phyloP scores from a whole-genome alignment of 2,329 filamentous ascomycete species.

The Sporothrix brasiliensis region DNA sequence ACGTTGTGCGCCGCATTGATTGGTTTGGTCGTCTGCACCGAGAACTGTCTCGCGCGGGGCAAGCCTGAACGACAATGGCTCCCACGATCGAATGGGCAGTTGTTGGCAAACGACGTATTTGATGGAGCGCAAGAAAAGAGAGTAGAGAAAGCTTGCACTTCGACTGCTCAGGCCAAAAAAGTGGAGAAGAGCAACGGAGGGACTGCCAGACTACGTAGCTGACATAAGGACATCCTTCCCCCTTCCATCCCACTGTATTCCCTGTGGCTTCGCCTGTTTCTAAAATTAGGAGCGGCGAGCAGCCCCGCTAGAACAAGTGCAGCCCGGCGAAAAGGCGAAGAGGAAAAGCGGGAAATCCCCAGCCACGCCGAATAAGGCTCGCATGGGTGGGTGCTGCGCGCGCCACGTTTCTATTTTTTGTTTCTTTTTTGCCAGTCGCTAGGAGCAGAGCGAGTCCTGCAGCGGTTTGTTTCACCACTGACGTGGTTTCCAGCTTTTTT shows the following conservation, averaged over 20 bases:
- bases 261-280: conserved; percentile 13
- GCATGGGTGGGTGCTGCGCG: conserved; percentile 12
- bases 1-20: background rate
- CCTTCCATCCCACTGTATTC: background rate
- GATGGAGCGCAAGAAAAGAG: background rate
- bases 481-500: conserved; percentile 21
- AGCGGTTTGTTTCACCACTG: conserved; percentile 25
- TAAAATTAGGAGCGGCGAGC: conserved; percentile 31
- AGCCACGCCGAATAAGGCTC: conserved; percentile 9
- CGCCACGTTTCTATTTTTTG: conserved; percentile 17
- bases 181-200: too few species aligned
- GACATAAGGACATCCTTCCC: background rate
- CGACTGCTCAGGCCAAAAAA: too few species aligned
- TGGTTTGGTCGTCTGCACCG: conserved; percentile 5
- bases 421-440: background rate
- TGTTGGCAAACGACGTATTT: background rate
- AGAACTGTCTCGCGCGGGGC: background rate
- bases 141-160: background rate
- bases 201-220: too few species aligned
- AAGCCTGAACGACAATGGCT: background rate
- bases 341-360: background rate
- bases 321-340: background rate
- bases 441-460: background rate
- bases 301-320: conserved; percentile 22
- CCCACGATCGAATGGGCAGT: background rate